Conservation (phyloP, 2,329 filamentous ascomycete species). For the Penicillium sp. region DNA sequence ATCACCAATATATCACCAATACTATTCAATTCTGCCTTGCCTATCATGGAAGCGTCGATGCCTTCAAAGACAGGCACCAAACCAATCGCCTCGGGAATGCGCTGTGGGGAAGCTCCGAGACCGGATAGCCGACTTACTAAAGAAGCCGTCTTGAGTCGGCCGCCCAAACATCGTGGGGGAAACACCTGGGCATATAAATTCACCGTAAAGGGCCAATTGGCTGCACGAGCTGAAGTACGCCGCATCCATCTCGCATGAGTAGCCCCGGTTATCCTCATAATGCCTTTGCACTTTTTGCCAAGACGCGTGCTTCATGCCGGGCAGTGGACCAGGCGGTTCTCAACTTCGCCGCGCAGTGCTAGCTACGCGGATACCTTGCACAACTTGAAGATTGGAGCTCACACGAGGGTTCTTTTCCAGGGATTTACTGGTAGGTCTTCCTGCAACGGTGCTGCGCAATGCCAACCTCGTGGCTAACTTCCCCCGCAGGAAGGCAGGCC, state of each 20-base stretch:
- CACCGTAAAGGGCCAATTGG: not conserved
- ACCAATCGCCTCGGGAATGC: not conserved
- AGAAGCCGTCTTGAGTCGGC: constrained; percentile 11
- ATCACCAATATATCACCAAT: no score
- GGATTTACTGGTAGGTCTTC: constrained; percentile 60
- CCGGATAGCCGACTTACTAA: constrained; percentile 15
- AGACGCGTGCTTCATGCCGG: constrained; percentile 17
- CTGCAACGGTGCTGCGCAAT: not conserved
- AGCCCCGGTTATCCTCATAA: constrained; percentile 4
- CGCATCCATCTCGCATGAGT: not conserved
- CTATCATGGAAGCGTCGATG: not conserved
- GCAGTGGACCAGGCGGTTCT: constrained; percentile 27
- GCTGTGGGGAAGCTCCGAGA: constrained; percentile 19
- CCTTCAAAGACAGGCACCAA: not conserved
- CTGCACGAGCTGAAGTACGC: not conserved
- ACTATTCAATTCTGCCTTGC: not conserved
- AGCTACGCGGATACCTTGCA: constrained; percentile 61
- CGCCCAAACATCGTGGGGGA: not conserved
- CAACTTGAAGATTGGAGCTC: constrained; percentile 64
- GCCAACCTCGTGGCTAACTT: constrained; percentile 14
- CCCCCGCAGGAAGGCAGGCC: constrained; percentile 43
- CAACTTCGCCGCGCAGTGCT: constrained; percentile 28
- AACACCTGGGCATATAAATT: not conserved
- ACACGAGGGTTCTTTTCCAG: constrained; percentile 68
- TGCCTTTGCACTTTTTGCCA: constrained; percentile 22